These are phyloP conservation scores for Phytopythium ostracodes DNA, from an alignment of 352 stramenopile genomes.

Conservation along the genomic window DNA sequence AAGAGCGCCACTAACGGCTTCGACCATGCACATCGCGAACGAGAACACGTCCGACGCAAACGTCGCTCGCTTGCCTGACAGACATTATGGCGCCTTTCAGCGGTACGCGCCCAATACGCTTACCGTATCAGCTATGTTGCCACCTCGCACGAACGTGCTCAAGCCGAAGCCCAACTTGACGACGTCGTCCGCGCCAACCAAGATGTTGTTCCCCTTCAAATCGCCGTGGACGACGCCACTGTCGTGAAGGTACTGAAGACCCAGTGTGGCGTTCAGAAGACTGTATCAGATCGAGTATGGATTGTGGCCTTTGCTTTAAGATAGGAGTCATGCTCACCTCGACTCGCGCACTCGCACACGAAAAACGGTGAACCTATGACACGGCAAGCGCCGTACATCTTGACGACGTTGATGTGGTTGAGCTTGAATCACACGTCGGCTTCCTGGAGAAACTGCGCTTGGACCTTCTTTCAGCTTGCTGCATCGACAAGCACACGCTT, in stretches of 20 bases:
- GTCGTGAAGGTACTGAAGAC: too few species aligned
- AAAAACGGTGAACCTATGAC: too few species aligned
- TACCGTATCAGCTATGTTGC: neutral
- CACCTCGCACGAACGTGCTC: neutral
- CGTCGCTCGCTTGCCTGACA: too few species aligned
- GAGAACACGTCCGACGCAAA: too few species aligned
- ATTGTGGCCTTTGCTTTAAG: neutral
- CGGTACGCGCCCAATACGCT: neutral
- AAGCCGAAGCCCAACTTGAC: conserved; percentile 11
- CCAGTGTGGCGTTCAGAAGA: too few species aligned
- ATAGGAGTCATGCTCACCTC: conserved; percentile 10
- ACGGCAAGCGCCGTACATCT: too few species aligned
- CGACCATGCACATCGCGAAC: conserved; percentile 27
- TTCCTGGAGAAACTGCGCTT: neutral
- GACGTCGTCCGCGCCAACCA: conserved; percentile 6
- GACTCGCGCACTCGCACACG: neutral
- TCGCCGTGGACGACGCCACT: conserved; percentile 11
- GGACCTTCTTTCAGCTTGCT: too few species aligned
- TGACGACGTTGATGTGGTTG: too few species aligned
- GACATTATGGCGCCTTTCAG: conserved; percentile 13
- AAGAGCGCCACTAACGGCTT: conserved; percentile 18
- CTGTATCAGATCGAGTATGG: neutral
- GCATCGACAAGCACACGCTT: conserved; percentile 16
- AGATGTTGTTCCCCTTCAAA: conserved; percentile 20
- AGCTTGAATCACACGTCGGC: too few species aligned